These are phyloP conservation scores for Fusarium gaditjirri DNA, from an alignment of 2,329 filamentous ascomycete genomes.

Conservation along the genomic window DNA sequence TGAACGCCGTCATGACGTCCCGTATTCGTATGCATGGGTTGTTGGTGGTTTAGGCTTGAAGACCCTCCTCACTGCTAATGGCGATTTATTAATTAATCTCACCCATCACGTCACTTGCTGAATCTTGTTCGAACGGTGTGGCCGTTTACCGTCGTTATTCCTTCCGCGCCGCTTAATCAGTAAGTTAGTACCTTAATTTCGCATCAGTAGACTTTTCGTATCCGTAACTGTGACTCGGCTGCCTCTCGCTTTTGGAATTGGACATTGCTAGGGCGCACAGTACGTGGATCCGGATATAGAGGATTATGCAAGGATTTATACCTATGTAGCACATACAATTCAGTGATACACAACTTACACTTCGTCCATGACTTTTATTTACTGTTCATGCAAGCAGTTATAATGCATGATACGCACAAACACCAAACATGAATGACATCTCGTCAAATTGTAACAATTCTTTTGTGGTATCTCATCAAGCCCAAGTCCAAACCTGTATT, in stretches of 20 bases:
- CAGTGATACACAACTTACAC: neutral
- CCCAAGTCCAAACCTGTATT: constrained; percentile 3
- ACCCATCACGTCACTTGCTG: constrained; percentile 25
- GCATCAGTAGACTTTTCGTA: constrained; percentile 2
- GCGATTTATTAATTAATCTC: constrained; percentile 15
- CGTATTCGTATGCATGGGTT: constrained; percentile 11
- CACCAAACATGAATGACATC: neutral
- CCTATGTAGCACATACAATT: neutral
- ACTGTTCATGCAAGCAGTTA: neutral
- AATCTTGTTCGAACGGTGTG: neutral
- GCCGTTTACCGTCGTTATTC: neutral
- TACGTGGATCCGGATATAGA: neutral
- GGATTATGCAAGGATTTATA: neutral
- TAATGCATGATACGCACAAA: neutral
- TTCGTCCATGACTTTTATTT: neutral
- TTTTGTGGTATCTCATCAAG: constrained; percentile 38
- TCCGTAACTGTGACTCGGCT: constrained; percentile 3
- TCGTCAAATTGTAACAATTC: constrained; percentile 15
- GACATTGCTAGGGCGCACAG: neutral
- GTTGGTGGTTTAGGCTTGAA: neutral
- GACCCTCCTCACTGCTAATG: neutral
- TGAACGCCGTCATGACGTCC: constrained; percentile 7
- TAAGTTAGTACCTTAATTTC: neutral
- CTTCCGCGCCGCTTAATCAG: constrained; percentile 1
- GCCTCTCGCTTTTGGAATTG: neutral